Base-by-base conservation (phyloP, 1,284 basidiomycete genomes). In the Moesziomyces parantarcticus region DNA sequence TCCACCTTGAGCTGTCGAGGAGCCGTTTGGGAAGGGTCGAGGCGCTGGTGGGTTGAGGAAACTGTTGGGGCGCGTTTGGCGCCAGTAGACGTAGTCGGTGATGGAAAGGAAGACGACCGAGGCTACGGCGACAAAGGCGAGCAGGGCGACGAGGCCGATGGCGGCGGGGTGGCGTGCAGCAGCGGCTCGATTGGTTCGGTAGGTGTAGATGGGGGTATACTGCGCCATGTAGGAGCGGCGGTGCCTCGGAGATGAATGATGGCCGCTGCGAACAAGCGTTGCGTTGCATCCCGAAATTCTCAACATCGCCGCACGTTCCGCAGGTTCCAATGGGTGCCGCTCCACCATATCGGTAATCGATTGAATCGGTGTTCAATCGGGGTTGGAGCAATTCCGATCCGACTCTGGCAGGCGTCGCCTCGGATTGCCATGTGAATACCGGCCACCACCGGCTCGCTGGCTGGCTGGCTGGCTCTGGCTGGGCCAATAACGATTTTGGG, bases 171-270 rank as follows among this genome's bases (percentile, higher is more conserved):
- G 63, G 48, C 58, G 59, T 34, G 36, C 44, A 18, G 48, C 47
- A 39, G 59, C 44, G 32, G 52, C 21, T 65, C 69, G 53, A 13
- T 56, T 50, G 22, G 53, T 16, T 48, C 64, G 64, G 26, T 52
- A 66, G 3, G 61, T 53, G 43, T 69, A 65, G 51, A 74, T 65
- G 10, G 55, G 58, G 32, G 56, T 40, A 52, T 74, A 65, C n/a
- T 50, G 60, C 18, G 36, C 50, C 70, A 73, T 72, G 44, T 50
- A 50, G 52, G n/a, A 50, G 14, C 32, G 13, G 6, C 11, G 46
- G 22, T 22, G 29, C 20, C 21, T 11, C n/a, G 11, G 20, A 21
- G 20, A 29, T 42, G 14, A 21, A 29, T 42, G 14, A 21, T 50
- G 50, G 43, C 3, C 43, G 43, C 6, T 16, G 43, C 29, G 29